These are phyloP conservation scores for Parmelia sp. DNA, from an alignment of 495 filamentous ascomycete genomes.

Conservation along the genomic window DNA sequence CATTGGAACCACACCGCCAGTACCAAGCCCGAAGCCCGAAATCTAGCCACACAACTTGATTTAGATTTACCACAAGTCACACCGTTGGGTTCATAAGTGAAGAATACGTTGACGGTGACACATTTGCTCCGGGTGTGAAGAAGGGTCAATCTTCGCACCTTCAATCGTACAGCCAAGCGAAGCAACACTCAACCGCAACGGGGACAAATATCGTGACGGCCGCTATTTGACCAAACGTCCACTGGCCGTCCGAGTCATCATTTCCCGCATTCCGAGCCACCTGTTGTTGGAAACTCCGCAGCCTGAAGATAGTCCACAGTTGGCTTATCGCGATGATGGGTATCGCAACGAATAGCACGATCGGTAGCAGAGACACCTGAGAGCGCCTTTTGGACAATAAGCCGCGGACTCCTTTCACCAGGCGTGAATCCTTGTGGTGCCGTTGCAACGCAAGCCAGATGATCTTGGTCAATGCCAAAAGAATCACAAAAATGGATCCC, in stretches of 20 bases:
- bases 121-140: no score
- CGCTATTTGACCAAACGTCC: slow-evolving; percentile 37
- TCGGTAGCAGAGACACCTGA: neutral
- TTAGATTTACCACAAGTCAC: no score
- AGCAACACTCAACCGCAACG: slow-evolving; percentile 28
- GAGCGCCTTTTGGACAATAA: neutral
- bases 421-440: slow-evolving; percentile 14
- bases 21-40: no score
- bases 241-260: slow-evolving; percentile 28
- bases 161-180: slow-evolving; percentile 12
- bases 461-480: slow-evolving; percentile 9
- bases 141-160: no score
- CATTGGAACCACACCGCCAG: no score
- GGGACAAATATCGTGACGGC: slow-evolving; percentile 33
- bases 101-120: no score
- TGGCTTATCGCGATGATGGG: slow-evolving; percentile 26
- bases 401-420: slow-evolving; percentile 5
- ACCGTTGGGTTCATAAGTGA: no score
- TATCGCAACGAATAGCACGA: slow-evolving; percentile 17
- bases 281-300: slow-evolving; percentile 27
- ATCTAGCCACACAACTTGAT: no score
- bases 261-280: slow-evolving; percentile 23
- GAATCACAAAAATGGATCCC: slow-evolving; percentile 20
- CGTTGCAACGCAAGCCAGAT: slow-evolving; percentile 16
- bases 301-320: slow-evolving; percentile 30